Conservation (phyloP, 495 filamentous ascomycete genomes). For the Pseudevernia furfuracea region DNA sequence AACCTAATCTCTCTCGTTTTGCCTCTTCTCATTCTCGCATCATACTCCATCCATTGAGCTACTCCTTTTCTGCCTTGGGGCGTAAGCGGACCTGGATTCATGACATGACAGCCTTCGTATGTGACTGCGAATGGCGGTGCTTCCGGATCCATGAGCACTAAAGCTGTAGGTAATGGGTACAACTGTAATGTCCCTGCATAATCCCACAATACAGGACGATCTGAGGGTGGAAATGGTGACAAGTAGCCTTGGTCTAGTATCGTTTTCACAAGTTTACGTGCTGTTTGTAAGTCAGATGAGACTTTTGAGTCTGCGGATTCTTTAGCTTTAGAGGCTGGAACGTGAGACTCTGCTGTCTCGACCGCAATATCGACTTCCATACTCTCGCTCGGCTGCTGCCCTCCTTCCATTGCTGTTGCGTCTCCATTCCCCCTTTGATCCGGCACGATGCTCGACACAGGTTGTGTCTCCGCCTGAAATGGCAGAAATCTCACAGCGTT, state of each 20-base stretch:
- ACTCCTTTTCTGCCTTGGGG: slow-evolving; percentile 52
- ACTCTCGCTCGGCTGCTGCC: slow-evolving; percentile 26
- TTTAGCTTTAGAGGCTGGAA: slow-evolving; percentile 22
- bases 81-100: slow-evolving; percentile 81
- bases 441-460: slow-evolving; percentile 13
- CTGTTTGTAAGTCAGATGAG: slow-evolving; percentile 47
- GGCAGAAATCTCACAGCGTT: slow-evolving; percentile 53
- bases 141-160: slow-evolving; percentile 76
- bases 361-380: slow-evolving; percentile 43
- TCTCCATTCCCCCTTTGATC: slow-evolving; percentile 19
- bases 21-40: slow-evolving; percentile 51
- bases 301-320: slow-evolving; percentile 26
- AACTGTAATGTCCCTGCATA: slow-evolving; percentile 63
- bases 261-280: slow-evolving; percentile 84
- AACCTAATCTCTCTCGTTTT: slow-evolving; percentile 43
- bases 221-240: slow-evolving; percentile 69
- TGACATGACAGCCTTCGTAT: slow-evolving; percentile 91
- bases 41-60: slow-evolving; percentile 82
- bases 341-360: slow-evolving; percentile 17
- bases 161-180: slow-evolving; percentile 77
- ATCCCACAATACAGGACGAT: slow-evolving; percentile 83
- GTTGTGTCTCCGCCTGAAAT: slow-evolving; percentile 19
- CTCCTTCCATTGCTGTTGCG: slow-evolving; percentile 23
- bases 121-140: slow-evolving; percentile 73
- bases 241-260: slow-evolving; percentile 87